Base-by-base conservation (phyloP, 495 filamentous ascomycete genomes). In the Hypoxylon cercidicola region DNA sequence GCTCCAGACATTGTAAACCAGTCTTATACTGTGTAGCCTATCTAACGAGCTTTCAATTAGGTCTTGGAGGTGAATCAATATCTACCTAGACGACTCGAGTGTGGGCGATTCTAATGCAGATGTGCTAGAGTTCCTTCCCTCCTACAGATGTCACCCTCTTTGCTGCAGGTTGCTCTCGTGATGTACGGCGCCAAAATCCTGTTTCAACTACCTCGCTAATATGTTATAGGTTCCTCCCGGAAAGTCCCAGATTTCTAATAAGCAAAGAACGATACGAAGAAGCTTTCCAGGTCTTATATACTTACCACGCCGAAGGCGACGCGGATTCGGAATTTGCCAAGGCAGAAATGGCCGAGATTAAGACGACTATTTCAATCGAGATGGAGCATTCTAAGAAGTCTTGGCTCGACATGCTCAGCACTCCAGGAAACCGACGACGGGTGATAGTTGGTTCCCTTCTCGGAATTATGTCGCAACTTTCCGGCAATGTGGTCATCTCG, bases 391-490 rank as follows among this genome's bases (percentile, higher is more conserved):
- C 85, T 34, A 83, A 85, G 62, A 74, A 76, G 43, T 79, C 80
- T 10, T 88, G 87, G 84, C 52, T 55, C 16, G 84, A 88, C 56
- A 75, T 87, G 75, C 71, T 89, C 60, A 74, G 72, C 9, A 83
- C 82, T 0, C 39, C 79, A 0, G 87, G 85, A 19, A 89, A 85
- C 74, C 80, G 82, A 45, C 73, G 73, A n/a, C 83, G 87, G 40
- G 74, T 87, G 6, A 60, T 88, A 23, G 83, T 89, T 64, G 79
- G 81, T 3, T 78, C 82, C 7, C 81, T 85, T 54, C 75, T 89
- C 12, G 85, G 86, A 4, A 67, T 89, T 6, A 88, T 89, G 72
- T 85, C 85, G 0, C 87, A 90, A 66, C 88, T 85, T 78, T 87
- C 84, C 35, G 87, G 87, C 19, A 89, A 89, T 68, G 86, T 83